Evolutionary conservation across 495 filamentous ascomycete genomes (phyloP).

Genomic region (Aspergillus affinis): DNA sequence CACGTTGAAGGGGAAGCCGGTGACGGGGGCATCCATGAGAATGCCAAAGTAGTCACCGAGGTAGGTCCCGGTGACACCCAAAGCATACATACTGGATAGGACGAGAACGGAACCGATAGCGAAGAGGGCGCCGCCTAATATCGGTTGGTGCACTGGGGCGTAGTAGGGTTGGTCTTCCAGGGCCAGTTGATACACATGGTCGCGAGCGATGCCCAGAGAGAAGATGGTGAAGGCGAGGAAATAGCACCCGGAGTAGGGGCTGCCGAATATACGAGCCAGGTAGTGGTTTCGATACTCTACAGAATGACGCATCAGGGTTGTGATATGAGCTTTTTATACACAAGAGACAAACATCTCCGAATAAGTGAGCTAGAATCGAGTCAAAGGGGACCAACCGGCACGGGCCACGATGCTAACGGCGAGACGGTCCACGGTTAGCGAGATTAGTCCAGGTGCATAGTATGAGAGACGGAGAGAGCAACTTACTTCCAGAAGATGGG

Average conservation of each 20-base stretch:
- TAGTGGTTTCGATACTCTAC: constrained; percentile 88
- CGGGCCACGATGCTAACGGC: constrained; percentile 45
- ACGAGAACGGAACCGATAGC: constrained; percentile 80
- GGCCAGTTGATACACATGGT: constrained; percentile 57
- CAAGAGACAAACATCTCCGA: not conserved
- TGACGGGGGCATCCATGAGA: constrained; percentile 91
- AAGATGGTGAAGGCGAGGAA: constrained; percentile 87
- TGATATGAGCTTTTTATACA: constrained; percentile 14
- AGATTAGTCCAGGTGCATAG: not conserved
- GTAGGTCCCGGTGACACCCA: constrained; percentile 97
- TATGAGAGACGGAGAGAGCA: not conserved
- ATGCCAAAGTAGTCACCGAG: constrained; percentile 98
- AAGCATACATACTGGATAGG: constrained; percentile 80
- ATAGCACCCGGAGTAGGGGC: constrained; percentile 82
- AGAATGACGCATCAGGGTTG: constrained; percentile 11
- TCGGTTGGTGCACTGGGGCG: constrained; percentile 64
- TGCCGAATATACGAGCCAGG: constrained; percentile 82
- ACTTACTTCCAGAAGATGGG: constrained; percentile 60
- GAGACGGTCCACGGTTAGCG: constrained; percentile 17
- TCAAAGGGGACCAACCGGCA: constrained; percentile 35
- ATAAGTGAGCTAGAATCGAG: not conserved
- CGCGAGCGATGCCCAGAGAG: constrained; percentile 82
- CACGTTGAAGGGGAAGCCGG: constrained; percentile 92
- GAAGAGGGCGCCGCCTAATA: constrained; percentile 68
- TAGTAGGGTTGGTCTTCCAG: constrained; percentile 45